These are phyloP conservation scores for Aspergillus sp. DNA, from an alignment of 2,329 filamentous ascomycete genomes.

Conservation along the genomic window DNA sequence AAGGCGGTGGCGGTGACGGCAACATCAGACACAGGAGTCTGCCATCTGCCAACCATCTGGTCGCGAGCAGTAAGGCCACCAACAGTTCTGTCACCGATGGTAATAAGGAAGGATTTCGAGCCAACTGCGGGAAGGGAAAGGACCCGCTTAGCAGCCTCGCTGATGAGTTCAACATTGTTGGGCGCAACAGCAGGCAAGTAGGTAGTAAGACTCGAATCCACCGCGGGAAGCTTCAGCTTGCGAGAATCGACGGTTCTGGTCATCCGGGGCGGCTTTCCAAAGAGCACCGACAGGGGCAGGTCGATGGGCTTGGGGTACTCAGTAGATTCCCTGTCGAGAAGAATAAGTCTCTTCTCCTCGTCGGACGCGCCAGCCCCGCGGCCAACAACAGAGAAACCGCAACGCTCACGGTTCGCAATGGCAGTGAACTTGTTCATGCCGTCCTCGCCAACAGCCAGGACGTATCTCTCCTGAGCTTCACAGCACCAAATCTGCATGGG, in stretches of 20 bases:
- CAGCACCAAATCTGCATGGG: constrained; percentile 98
- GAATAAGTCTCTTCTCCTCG: constrained; percentile 69
- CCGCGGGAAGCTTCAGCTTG: constrained; percentile 64
- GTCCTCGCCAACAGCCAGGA: constrained; percentile 79
- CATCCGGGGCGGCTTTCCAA: constrained; percentile 83
- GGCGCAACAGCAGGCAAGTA: constrained; percentile 59
- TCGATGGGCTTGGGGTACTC: constrained; percentile 79
- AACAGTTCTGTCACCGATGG: constrained; percentile 89
- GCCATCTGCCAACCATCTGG: constrained; percentile 96
- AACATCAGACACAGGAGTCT: constrained; percentile 88
- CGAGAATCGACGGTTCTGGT: constrained; percentile 70
- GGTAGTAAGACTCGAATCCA: constrained; percentile 70
- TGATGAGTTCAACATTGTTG: constrained; percentile 46
- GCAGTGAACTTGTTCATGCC: constrained; percentile 69
- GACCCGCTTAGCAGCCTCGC: constrained; percentile 75
- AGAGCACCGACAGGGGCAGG: constrained; percentile 81
- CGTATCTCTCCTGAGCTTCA: constrained; percentile 94
- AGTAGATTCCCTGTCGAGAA: constrained; percentile 76
- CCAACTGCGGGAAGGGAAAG: constrained; percentile 84
- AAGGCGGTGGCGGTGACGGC: constrained; percentile 87
- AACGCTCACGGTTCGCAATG: constrained; percentile 77
- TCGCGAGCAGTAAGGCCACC: constrained; percentile 85
- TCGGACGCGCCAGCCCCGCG: constrained; percentile 64
- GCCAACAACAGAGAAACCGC: constrained; percentile 89
- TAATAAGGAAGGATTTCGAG: constrained; percentile 97